Base-by-base conservation (phyloP, 306 rosid species). In the Prunus mume region DNA sequence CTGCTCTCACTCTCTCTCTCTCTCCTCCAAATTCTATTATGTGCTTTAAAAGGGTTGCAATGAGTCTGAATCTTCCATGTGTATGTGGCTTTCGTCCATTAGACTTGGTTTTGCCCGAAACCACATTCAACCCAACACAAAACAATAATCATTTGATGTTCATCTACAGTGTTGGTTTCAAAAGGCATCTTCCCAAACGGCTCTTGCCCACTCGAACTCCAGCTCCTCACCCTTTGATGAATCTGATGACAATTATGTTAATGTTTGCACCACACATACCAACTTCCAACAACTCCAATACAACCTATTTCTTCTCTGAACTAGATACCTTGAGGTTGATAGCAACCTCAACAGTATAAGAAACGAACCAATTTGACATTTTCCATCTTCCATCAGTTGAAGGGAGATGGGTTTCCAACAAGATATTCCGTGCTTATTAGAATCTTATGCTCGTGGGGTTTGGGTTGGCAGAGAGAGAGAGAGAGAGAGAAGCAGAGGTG, bases 401-500 rank as follows among this genome's bases (percentile, higher is more conserved):
- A 72, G 71, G 83, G 75, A 62, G 76, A 18, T 2, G 88, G 92
- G 8, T 5, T 90, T 90, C 69, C 69, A 8, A 14, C 89, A 88
- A 70, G 77, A 82, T 51, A 87, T 69, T 87, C 80, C 2, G 87
- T 79, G 1, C 58, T 94, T 24, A 74, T 90, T 70, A 87, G 80
- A 46, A 85, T 91, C 19, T 69, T 94, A 13, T 90, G 94, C 75
- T 86, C 19, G 55, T 88, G 91, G 90, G 82, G 43, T 38, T 38
- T 34, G 41, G 43, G 43, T 7, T 7, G 43, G 9, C 9, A 69
- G 17, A 34, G 8, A 32, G 38, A 32, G 43, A 38, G 43, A 38
- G 34, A 30, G 5, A 3, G 5, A 3, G 38, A 32, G 9, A 38
- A 9, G 43, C 0, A 0, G 9, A 6, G 43, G 9, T 38, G 43